Percentiles rank a stretch among this genome's conserved stretches.
Evolutionary conservation across 345 rosid genomes (phyloP).

Genomic region (Punica granatum): DNA sequence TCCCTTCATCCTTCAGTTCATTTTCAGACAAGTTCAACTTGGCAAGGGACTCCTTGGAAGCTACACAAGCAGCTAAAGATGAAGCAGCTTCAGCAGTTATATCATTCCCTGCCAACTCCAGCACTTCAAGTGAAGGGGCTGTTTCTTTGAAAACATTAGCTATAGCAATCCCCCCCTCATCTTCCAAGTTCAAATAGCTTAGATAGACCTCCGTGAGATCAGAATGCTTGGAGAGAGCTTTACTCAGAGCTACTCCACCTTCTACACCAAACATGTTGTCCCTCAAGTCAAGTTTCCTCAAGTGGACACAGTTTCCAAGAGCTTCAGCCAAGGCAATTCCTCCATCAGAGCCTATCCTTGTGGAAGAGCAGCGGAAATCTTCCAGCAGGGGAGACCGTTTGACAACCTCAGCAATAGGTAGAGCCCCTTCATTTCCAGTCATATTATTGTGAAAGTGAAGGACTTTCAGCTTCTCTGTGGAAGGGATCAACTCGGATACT

Average conservation of each 20-base stretch:
- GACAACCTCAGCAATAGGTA: constrained; percentile 65
- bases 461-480: constrained; percentile 66
- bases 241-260: constrained; percentile 68
- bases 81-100: constrained; percentile 66
- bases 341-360: constrained; percentile 74
- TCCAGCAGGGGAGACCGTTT: constrained; percentile 53
- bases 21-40: constrained; percentile 85
- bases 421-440: constrained; percentile 86
- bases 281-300: constrained; percentile 79
- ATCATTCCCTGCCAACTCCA: constrained; percentile 94
- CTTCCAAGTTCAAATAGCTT: constrained; percentile 82
- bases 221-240: constrained; percentile 49
- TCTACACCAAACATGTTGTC: constrained; percentile 86
- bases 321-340: constrained; percentile 75
- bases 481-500: constrained; percentile 71
- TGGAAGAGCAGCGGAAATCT: constrained; percentile 83
- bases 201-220: constrained; percentile 64
- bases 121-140: constrained; percentile 53
- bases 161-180: constrained; percentile 61
- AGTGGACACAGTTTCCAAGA: constrained; percentile 46
- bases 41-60: constrained; percentile 41
- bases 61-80: constrained; percentile 51
- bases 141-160: constrained; percentile 59
- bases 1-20: constrained; percentile 82
- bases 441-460: constrained; percentile 89